phyloP scores from a whole-genome alignment of 371 early-diverging fungal species.

The Mucor saturninus region DNA sequence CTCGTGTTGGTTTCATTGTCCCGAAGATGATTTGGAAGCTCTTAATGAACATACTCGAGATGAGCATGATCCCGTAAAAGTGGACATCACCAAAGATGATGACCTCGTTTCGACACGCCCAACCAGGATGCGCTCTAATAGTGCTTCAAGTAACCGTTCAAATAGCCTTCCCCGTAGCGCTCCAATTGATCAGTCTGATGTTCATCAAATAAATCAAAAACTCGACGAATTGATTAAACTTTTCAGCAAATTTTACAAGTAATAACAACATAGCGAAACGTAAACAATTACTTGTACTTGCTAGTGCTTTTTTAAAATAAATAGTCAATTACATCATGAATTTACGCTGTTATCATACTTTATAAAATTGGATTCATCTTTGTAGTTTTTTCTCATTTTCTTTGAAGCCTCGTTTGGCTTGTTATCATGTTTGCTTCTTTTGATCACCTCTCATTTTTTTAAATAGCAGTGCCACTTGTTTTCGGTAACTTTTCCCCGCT shows the following conservation, averaged over 20 bases:
- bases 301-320: too few relatives aligned
- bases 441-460: too few relatives aligned
- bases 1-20: conserved; percentile 25
- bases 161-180: background rate
- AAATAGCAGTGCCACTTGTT: too few relatives aligned
- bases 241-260: background rate
- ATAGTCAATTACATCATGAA: too few relatives aligned
- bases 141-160: background rate
- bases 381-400: too few relatives aligned
- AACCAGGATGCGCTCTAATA: background rate
- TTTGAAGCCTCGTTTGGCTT: too few relatives aligned
- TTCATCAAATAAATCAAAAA: background rate
- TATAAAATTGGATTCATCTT: too few relatives aligned
- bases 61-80: background rate
- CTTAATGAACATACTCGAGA: background rate
- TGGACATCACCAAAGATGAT: background rate
- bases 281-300: too few relatives aligned
- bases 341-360: too few relatives aligned
- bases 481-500: too few relatives aligned
- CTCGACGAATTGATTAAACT: background rate
- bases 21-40: conserved; percentile 5
- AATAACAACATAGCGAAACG: too few relatives aligned
- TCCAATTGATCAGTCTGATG: background rate
- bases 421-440: too few relatives aligned
- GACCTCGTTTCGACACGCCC: background rate